These are phyloP conservation scores for Circinella minor DNA, from an alignment of 371 early-diverging fungal genomes.

Conservation along the genomic window DNA sequence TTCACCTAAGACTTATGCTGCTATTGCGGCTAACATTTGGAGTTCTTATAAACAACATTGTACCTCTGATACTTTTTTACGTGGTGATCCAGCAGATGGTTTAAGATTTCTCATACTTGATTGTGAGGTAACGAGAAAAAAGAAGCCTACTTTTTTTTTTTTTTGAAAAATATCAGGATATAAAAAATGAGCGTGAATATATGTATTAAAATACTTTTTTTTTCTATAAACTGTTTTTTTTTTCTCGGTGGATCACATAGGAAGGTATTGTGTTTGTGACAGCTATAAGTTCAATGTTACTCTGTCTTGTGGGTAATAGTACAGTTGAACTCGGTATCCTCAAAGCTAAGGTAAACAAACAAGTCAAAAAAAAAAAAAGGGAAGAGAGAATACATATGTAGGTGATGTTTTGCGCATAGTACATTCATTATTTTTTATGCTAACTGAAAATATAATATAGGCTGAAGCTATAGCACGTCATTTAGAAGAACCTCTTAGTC, in stretches of 20 bases:
- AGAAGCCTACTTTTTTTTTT: neutral
- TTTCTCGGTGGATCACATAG: conserved; percentile 30
- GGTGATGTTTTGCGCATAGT: neutral
- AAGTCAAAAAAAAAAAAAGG: neutral
- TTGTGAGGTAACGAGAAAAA: conserved; percentile 61
- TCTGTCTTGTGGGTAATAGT: conserved; percentile 71
- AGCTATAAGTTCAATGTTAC: conserved; percentile 65
- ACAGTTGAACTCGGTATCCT: conserved; percentile 71
- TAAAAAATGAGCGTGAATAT: neutral
- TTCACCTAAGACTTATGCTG: conserved; percentile 70
- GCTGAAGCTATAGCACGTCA: conserved; percentile 61
- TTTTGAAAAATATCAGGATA: neutral
- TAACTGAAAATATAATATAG: conserved; percentile 7
- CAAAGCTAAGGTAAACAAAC: conserved; percentile 63
- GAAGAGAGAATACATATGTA: too few species aligned
- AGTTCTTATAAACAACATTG: conserved; percentile 69
- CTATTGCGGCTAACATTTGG: conserved; percentile 83
- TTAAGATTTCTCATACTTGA: conserved; percentile 64
- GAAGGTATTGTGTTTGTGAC: conserved; percentile 70
- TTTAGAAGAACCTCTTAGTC: conserved; percentile 62
- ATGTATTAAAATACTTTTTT: too few species aligned
- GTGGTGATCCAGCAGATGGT: conserved; percentile 36
- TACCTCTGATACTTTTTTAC: conserved; percentile 23
- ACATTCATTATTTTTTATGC: neutral
- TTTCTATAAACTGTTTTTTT: neutral